These are phyloP conservation scores for Solanum arcanum DNA, from an alignment of 257 asterid species.

Conservation along the genomic window DNA sequence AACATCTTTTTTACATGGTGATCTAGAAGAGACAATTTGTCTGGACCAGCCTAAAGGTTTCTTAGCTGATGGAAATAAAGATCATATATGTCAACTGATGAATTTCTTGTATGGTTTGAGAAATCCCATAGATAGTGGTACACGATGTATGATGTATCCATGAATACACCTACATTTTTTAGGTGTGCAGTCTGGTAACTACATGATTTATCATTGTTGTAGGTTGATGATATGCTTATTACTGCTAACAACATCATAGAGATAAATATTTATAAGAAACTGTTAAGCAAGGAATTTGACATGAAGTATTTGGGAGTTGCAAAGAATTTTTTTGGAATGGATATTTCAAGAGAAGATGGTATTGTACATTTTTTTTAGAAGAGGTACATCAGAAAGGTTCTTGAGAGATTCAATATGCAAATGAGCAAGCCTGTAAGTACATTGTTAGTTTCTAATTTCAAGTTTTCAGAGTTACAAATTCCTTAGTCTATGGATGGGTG, in stretches of 20 bases:
- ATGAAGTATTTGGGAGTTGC: neutral
- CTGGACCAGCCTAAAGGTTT: neutral
- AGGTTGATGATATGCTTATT: neutral
- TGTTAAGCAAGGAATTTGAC: neutral
- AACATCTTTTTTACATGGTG: neutral
- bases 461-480: neutral
- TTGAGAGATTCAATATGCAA: neutral
- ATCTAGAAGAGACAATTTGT: neutral
- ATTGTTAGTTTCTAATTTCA: neutral
- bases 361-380: neutral
- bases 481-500: neutral
- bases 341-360: neutral
- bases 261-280: neutral
- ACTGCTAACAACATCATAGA: neutral
- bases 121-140: neutral
- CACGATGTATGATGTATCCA: neutral
- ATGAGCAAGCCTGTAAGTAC: neutral
- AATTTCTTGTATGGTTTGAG: neutral
- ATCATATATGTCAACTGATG: neutral
- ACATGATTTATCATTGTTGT: neutral
- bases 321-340: neutral
- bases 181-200: neutral
- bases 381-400: neutral
- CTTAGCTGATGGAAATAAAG: neutral
- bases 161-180: neutral